Base-by-base conservation (phyloP, 495 filamentous ascomycete species). In the Melanomma pulvis-pyrius region DNA sequence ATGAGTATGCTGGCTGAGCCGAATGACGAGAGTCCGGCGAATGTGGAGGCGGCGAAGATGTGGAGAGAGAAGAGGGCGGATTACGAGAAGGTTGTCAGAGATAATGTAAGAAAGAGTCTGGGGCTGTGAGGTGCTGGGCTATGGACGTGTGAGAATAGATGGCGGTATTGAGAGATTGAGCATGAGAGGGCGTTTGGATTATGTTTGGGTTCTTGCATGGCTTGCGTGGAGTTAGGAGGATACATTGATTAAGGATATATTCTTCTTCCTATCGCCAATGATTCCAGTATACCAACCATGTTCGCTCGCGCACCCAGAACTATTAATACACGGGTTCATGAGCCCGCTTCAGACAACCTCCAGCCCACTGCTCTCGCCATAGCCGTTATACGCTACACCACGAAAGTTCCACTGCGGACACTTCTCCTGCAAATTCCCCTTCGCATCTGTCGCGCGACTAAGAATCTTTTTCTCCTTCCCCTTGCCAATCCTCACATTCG, bases 1-100 rank as follows among this genome's bases (percentile, higher is more conserved):
- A 99, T 99, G 92, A 96, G 92, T 74, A 98, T 99, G 94, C 82
- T 99, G 59, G 92, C 93, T 1, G 94, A 97, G 80, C 94, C 94
- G 68, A 99, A 99, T 76, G 96, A 98, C 74, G 94, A 99, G 84
- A 93, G 90, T 73, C 96, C 94, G 1, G 94, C 94, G 60, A 99
- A 99, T 79, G 87, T 98, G 61, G 96, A 99, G 82, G 94, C 94
- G 25, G 94, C 96, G 57, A 92, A 96, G 83, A 96, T 97, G 92
- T 99, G 94, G 94, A 85, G 94, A 59, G 96, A 98, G 69, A 79
- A 87, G 69, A 85, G 92, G 70, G 73, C 72, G 26, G 90, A 92
- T 74, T 99, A 96, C 79, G 93, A 98, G 84, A 80, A 83, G 77
- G 88, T 84, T 77, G 92, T 97, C 21, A 83, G 89, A 67, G 88